These are phyloP conservation scores for Phaffomyces antillensis DNA, from an alignment of 805 yeast genomes.

Conservation along the genomic window DNA sequence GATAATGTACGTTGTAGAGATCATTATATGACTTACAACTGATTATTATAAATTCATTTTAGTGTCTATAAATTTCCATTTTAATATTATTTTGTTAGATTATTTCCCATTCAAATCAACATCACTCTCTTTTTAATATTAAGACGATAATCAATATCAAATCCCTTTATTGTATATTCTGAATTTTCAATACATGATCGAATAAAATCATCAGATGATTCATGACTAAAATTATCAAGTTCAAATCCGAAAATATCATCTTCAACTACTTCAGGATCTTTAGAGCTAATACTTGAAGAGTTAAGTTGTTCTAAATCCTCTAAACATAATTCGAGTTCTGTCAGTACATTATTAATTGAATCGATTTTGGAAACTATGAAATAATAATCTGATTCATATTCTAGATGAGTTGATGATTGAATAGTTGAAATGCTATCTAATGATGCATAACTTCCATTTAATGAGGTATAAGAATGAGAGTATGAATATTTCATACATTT, in stretches of 20 bases:
- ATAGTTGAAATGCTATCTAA: no score
- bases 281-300: no score
- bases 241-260: slow-evolving; percentile 7
- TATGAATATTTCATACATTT: slow-evolving; percentile 2
- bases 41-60: no score
- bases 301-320: not conserved
- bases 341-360: not conserved
- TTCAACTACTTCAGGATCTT: not conserved
- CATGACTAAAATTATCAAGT: not conserved
- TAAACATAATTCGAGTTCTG: slow-evolving; percentile 1
- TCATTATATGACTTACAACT: no score
- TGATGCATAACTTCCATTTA: no score
- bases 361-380: slow-evolving; percentile 1
- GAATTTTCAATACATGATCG: not conserved
- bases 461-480: not conserved
- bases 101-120: not conserved
- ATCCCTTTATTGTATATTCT: not conserved
- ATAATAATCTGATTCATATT: slow-evolving; percentile 4
- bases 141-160: slow-evolving; percentile 2
- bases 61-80: no score
- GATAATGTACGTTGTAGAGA: no score
- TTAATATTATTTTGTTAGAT: not conserved
- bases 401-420: not conserved
- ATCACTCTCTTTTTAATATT: not conserved
- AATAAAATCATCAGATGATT: not conserved